Conservation (phyloP, 345 rosid genomes). For the Arabis hirsuta region DNA sequence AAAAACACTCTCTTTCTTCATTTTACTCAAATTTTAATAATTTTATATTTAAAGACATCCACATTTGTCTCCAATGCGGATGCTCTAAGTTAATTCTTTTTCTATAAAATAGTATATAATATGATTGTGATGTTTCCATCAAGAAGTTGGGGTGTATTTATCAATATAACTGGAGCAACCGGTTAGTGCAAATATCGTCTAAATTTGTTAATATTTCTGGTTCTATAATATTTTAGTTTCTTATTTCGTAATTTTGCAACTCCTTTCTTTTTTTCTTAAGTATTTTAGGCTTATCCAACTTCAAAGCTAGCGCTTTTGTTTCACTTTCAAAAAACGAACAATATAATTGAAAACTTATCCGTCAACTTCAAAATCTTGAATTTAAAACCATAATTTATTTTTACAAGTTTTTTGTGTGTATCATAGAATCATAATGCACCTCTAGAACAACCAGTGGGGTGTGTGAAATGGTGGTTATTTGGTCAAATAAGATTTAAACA, state of each 20-base stretch:
- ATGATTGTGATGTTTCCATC: slow-evolving; percentile 36
- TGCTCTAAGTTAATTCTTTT: too few species aligned
- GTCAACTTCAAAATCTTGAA: slow-evolving; percentile 3
- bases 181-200: slow-evolving; percentile 22
- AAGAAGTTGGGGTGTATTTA: slow-evolving; percentile 38
- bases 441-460: slow-evolving; percentile 1
- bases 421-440: neutral
- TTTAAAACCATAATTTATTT: neutral
- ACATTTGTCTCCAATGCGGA: too few species aligned
- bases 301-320: neutral
- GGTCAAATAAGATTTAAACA: neutral
- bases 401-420: neutral
- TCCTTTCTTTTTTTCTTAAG: neutral
- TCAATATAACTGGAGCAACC: slow-evolving; percentile 28
- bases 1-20: too few species aligned
- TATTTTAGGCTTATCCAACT: slow-evolving; percentile 12
- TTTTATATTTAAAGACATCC: too few species aligned
- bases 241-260: neutral
- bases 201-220: neutral
- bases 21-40: too few species aligned
- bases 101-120: neutral
- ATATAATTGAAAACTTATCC: slow-evolving; percentile 1
- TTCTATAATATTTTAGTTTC: neutral
- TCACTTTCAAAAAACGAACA: neutral
- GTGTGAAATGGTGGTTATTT: slow-evolving; percentile 16